Conservation (phyloP, 768 basidiomycete species). For the Russula ochroleuca region DNA sequence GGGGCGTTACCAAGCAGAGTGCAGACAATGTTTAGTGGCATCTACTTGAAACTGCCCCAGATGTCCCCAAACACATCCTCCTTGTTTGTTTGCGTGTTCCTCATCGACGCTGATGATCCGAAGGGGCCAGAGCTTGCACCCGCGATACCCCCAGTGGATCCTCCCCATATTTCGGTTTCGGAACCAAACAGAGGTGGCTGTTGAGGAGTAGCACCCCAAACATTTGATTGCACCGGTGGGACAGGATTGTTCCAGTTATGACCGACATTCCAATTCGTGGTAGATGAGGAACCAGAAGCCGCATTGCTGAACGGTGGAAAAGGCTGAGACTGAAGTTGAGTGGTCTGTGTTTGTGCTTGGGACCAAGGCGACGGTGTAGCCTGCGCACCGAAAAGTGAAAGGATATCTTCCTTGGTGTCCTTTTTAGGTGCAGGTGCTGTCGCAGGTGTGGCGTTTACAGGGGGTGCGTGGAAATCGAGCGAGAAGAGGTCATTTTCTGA, state of each 20-base stretch:
- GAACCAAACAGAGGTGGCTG: conserved; percentile 39
- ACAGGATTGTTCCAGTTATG: conserved; percentile 54
- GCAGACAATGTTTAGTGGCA: background rate
- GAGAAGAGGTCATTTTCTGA: conserved; percentile 69
- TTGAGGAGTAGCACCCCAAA: conserved; percentile 37
- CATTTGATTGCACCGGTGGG: conserved; percentile 31
- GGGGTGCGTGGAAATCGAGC: conserved; percentile 76
- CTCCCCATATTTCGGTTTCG: conserved; percentile 56
- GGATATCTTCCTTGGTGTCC: conserved; percentile 79
- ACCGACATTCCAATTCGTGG: conserved; percentile 60
- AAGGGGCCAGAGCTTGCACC: conserved; percentile 35
- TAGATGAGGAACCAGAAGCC: conserved; percentile 46
- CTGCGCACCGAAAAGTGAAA: conserved; percentile 68
- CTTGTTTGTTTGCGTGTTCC: conserved; percentile 40
- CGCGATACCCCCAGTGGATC: conserved; percentile 30
- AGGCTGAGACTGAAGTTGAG: conserved; percentile 14
- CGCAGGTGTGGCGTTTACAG: conserved; percentile 34
- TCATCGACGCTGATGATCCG: conserved; percentile 35
- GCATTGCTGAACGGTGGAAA: conserved; percentile 23
- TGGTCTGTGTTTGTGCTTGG: conserved; percentile 18
- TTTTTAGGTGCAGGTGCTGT: conserved; percentile 46
- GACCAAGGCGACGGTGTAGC: conserved; percentile 34
- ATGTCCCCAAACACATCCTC: conserved; percentile 81
- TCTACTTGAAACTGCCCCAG: conserved; percentile 79
- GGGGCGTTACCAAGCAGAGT: background rate